A percentile compares a stretch with the other conserved stretches of the same genome.
Conservation (phyloP, 192 early-diverging fungal species). For the Backusella mclennaniae region DNA sequence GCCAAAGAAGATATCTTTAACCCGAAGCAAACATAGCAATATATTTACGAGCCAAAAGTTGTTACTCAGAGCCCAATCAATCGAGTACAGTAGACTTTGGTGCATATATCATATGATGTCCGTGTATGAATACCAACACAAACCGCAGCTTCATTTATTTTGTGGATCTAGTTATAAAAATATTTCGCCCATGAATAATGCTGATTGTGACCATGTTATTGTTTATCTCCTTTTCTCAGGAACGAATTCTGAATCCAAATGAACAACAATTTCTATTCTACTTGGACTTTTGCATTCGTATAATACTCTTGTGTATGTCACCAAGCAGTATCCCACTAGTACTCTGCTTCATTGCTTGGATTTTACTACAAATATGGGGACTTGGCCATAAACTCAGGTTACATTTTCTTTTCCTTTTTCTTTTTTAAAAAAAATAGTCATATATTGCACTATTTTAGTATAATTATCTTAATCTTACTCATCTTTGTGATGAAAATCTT, state of each 20-base stretch:
- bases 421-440: neutral
- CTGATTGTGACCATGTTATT: neutral
- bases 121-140: neutral
- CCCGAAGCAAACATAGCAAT: neutral
- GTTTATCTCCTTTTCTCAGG: neutral
- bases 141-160: neutral
- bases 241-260: neutral
- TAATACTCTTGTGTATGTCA: neutral
- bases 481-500: neutral
- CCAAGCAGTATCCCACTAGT: neutral
- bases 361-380: neutral
- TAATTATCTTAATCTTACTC: neutral
- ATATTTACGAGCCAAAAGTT: neutral
- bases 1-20: neutral
- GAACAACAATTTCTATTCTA: neutral
- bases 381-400: neutral
- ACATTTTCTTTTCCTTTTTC: neutral
- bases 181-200: neutral
- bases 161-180: constrained; percentile 1
- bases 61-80: neutral
- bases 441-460: neutral
- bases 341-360: neutral
- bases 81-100: neutral
- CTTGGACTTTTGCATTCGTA: neutral
- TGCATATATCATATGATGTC: neutral